Evolutionary conservation across 2,329 filamentous ascomycete genomes (phyloP).

Genomic region (Thielaviopsis euricoi): DNA sequence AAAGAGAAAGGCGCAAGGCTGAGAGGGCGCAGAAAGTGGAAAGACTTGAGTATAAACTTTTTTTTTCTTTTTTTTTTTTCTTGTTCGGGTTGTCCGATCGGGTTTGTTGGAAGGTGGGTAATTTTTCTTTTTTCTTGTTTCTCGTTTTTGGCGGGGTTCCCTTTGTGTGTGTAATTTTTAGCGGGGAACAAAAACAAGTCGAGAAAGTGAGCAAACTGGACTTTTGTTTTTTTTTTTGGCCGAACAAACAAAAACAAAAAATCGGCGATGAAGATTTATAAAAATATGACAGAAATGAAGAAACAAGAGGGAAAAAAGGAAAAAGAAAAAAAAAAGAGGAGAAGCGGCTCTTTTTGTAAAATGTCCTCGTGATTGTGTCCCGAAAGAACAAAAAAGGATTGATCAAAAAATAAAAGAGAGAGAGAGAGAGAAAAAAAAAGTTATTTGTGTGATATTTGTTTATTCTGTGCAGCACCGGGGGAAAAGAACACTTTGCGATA

Average conservation of each 20-base stretch:
- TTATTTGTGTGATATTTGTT: not conserved
- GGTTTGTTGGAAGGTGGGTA: not conserved
- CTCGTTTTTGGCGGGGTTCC: not conserved
- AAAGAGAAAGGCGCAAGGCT: conserved; percentile 2
- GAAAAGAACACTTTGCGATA: conserved; percentile 2
- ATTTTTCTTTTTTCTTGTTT: not conserved
- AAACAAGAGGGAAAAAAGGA: not conserved
- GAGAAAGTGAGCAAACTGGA: not conserved
- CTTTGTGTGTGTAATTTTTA: not conserved
- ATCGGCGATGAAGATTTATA: not conserved
- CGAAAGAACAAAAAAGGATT: not conserved
- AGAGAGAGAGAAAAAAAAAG: too few species aligned
- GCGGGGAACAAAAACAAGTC: not conserved
- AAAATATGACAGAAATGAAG: not conserved
- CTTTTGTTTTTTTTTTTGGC: too few species aligned
- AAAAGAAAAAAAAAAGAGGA: not conserved
- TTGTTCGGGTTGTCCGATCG: not conserved
- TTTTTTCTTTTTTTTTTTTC: not conserved
- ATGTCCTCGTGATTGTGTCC: too few species aligned
- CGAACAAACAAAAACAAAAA: not conserved
- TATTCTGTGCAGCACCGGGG: too few species aligned
- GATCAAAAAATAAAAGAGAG: too few species aligned
- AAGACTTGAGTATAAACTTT: not conserved
- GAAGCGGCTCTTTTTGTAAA: not conserved
- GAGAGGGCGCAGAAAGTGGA: not conserved